Conservation (phyloP, 2,329 filamentous ascomycete genomes). For the Fusarium chlamydosporum region DNA sequence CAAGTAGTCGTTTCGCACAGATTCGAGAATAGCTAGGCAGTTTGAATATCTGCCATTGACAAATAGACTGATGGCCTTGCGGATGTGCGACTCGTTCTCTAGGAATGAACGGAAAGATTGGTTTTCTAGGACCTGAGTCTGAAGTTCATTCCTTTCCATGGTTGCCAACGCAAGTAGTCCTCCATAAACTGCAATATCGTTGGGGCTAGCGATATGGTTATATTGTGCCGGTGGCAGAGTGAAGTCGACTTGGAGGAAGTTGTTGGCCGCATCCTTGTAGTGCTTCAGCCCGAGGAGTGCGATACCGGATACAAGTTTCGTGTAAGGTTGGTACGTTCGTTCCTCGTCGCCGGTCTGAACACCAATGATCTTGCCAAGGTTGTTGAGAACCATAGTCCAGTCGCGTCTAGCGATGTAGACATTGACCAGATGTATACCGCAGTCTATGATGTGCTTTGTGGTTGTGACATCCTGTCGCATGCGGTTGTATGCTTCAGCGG, state of each 20-base stretch:
- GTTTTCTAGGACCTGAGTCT: slow-evolving; percentile 83
- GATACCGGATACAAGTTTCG: slow-evolving; percentile 67
- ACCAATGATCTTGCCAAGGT: slow-evolving; percentile 73
- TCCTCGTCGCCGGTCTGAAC: slow-evolving; percentile 64
- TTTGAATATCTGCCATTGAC: slow-evolving; percentile 89
- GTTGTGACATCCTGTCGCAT: slow-evolving; percentile 94
- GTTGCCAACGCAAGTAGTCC: slow-evolving; percentile 90
- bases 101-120: slow-evolving; percentile 85
- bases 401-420: slow-evolving; percentile 82
- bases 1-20: slow-evolving; percentile 87
- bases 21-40: slow-evolving; percentile 85
- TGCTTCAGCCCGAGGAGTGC: slow-evolving; percentile 63
- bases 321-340: slow-evolving; percentile 62
- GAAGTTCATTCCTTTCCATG: slow-evolving; percentile 84
- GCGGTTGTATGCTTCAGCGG: slow-evolving; percentile 82
- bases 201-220: slow-evolving; percentile 81
- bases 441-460: slow-evolving; percentile 84
- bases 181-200: slow-evolving; percentile 93
- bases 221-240: slow-evolving; percentile 66
- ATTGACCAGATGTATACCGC: slow-evolving; percentile 82
- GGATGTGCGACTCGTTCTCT: slow-evolving; percentile 93
- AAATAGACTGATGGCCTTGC: slow-evolving; percentile 90
- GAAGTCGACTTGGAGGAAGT: slow-evolving; percentile 76
- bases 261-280: slow-evolving; percentile 74
- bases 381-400: slow-evolving; percentile 77